Evolutionary conservation across 129 eudicot species (phyloP), one percentile per base, ranked within the genome.

Genomic region (Ambrosia artemisiifolia): DNA sequence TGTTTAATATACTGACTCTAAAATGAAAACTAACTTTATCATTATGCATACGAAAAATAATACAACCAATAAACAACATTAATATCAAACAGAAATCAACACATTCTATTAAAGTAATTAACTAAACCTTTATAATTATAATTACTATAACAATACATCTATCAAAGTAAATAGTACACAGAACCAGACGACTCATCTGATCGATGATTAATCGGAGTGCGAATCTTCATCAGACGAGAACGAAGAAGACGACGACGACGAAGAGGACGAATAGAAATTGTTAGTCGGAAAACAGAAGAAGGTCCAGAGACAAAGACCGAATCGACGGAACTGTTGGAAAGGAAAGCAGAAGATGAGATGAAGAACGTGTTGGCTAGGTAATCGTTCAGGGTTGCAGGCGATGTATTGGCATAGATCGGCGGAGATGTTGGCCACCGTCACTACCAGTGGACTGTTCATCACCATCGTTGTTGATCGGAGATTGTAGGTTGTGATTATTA

Each of bases 321-420:
- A 67, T 24, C 96, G 84, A n/a, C 87, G 88, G 46, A 93, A 71
- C 16, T 89, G 95, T 62, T 89, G 98, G 50, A 89, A 89, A 18
- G 98, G 98, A 72, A 89, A 83, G 62, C 90, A 85, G 82, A 87
- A 89, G 66, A 93, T 75, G 78, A 93, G 98, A 47, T 72, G 78
- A 33, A 93, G 86, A 19, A 93, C 98, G 61, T 89, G 88, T 17
- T 84, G 77, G 81, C 88, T 78, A 76, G 75, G 72, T 13, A 93
- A 67, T 6, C 83, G 75, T 72, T 93, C 90, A 0, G 98, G 98
- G 62, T 93, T 93, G 67, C 98, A 93, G 6, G 98, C 98, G 47
- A 93, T 82, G 95, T 87, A 93, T 74, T 93, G 98, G 68, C 96
- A 89, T 12, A 82, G 38, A 36, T 86, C 78, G 4, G 96, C 98